Base-by-base conservation (phyloP, 140 eudicot species). In the Anethum foeniculum region DNA sequence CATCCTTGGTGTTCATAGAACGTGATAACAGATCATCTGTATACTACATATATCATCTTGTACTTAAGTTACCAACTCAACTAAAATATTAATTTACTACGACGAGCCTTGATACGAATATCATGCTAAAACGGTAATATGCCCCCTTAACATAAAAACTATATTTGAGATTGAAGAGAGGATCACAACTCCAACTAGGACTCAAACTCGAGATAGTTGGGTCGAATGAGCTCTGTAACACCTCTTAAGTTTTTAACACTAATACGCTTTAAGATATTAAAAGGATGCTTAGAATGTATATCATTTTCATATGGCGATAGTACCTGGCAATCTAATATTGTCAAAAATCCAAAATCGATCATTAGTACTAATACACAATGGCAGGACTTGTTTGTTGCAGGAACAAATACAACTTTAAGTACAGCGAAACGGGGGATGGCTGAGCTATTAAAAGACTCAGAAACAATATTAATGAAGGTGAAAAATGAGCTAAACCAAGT, bases 311-410 rank as follows among this genome's bases (percentile, higher is more conserved):
- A 23, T 21, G 28, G 23, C 18, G 1, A 19, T 54, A 21, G 7
- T 21, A 54, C 64, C 25, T 3, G 19, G n/a, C 27, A n/a, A 7
- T 7, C 69, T 25, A 60, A 25, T 1, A 60, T 25, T 60, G 13
- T 60, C 69, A 60, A 3, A 60, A n/a, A n/a, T n/a, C 69, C 69
- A 60, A 25, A 25, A n/a, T n/a, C n/a, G n/a, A n/a, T 60, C 69
- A 25, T 0, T 25, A 60, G 4, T 60, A 60, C 34, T 60, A 3
- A 60, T n/a, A 25, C 34, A n/a, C 69, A 58, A 2, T 60, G 69
- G 34, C 69, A 60, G 69, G 69, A 60, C 69, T 60, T 60, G 69
- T 60, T 60, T 25, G 34, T 3, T 60, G 69, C 69, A 60, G 69
- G 69, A 60, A 60, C 65, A 56, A 28, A 56, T 56, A 56, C 65